Evolutionary conservation across 345 rosid species (phyloP), one percentile per base, ranked within the genome.

Genomic region (Eucalyptus viminalis): DNA sequence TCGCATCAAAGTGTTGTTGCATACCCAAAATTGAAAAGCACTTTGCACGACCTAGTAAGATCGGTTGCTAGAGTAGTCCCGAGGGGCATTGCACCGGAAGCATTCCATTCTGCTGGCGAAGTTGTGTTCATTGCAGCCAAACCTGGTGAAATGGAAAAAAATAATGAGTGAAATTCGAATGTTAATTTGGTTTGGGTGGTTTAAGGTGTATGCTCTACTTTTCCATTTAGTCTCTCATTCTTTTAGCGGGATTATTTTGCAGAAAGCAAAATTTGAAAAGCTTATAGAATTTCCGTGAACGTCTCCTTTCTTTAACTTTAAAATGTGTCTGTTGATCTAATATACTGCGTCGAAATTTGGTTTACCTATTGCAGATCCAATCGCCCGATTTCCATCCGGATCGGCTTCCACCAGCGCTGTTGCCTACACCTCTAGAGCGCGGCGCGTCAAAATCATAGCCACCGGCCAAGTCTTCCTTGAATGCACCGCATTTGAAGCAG

Each of bases 51-150:
- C 86, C 90, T 92, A 93, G 86, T 91, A 93, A 11, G 93, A 92
- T 89, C 91, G 90, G 88, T 90, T 93, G 89, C 49, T 87, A 89
- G 89, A 86, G 67, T 90, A 87, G 86, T 96, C 98, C 91, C 97
- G 93, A 40, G 98, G 98, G 16, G 98, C 98, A 92, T 93, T 97
- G 96, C 99, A 97, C 91, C 95, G 93, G 93, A 95, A 97, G 87
- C 99, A 96, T 90, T 97, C 97, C 89, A 91, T 96, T 89, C 99
- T 92, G 92, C 97, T 97, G 25, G 99, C 99, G 45, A 96, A 97
- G 93, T 97, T 97, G 88, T 97, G 99, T 87, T 94, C 97, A 37
- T 96, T 95, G 92, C 98, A 97, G 14, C 96, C 98, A 58, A 92
- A 29, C 96, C 99, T 96, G 90, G 47, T 40, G 85, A 76, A 76